Evolutionary conservation across 2,329 filamentous ascomycete genomes (phyloP).

Genomic region (Pyrenochaeta sp.): DNA sequence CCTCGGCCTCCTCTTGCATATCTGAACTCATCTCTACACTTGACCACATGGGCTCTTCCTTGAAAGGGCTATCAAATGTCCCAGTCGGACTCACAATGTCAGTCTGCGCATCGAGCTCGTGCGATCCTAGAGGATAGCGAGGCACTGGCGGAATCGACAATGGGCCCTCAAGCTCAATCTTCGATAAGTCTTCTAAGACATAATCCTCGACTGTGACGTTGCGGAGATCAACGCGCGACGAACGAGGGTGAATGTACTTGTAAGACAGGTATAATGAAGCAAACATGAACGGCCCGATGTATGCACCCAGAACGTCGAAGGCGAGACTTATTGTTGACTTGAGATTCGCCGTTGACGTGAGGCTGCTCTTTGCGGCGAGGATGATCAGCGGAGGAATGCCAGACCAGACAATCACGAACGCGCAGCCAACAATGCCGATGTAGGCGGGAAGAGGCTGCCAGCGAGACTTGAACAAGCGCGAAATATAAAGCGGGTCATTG

Average conservation of each 20-base stretch:
- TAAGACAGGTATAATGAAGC: slow-evolving; percentile 25
- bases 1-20: slow-evolving; percentile 23
- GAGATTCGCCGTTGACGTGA: slow-evolving; percentile 16
- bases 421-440: slow-evolving; percentile 37
- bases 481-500: slow-evolving; percentile 31
- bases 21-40: slow-evolving; percentile 13
- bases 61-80: slow-evolving; percentile 9
- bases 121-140: slow-evolving; percentile 8
- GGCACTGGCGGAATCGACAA: background rate
- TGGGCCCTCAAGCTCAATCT: slow-evolving; percentile 16
- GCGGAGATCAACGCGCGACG: slow-evolving; percentile 21
- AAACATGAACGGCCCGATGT: slow-evolving; percentile 32
- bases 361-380: slow-evolving; percentile 20
- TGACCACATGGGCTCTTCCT: background rate
- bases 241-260: slow-evolving; percentile 28
- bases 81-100: slow-evolving; percentile 1
- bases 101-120: slow-evolving; percentile 17
- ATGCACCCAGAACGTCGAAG: slow-evolving; percentile 36
- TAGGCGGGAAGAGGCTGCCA: slow-evolving; percentile 45
- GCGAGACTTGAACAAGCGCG: slow-evolving; percentile 38
- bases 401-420: slow-evolving; percentile 34
- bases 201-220: slow-evolving; percentile 28
- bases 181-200: slow-evolving; percentile 23
- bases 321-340: slow-evolving; percentile 24
- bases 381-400: slow-evolving; percentile 38